phyloP scores from a whole-genome alignment of 805 yeast genomes.

The Starmerella bombi region DNA sequence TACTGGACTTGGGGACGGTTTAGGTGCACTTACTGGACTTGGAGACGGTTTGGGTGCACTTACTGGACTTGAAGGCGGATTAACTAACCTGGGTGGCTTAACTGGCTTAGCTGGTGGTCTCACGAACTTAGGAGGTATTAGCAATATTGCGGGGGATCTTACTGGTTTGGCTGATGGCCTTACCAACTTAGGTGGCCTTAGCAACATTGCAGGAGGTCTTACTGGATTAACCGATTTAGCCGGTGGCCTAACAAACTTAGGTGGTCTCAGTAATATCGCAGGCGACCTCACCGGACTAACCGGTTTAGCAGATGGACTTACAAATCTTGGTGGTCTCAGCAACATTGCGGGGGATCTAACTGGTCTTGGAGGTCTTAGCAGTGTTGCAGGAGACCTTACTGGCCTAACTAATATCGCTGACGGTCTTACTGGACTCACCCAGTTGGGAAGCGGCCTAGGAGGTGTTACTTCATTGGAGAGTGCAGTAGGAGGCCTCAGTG shows the following conservation, averaged over 20 bases:
- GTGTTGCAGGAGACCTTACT: neutral
- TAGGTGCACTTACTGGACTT: neutral
- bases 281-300: neutral
- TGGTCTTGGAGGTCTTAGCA: neutral
- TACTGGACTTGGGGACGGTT: neutral
- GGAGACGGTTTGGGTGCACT: neutral
- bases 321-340: neutral
- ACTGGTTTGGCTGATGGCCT: neutral
- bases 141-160: neutral
- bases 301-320: neutral
- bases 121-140: neutral
- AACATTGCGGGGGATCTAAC: neutral
- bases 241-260: neutral
- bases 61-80: neutral
- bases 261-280: neutral
- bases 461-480: no score
- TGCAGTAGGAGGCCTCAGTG: no score
- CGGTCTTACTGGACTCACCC: neutral
- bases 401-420: neutral
- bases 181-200: neutral
- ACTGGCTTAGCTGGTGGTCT: neutral
- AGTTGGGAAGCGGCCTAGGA: no score
- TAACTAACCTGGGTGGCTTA: neutral
- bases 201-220: neutral
- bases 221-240: neutral